Evolutionary conservation across 2,329 filamentous ascomycete species (phyloP).

Genomic region (Pseudogymnoascus sp.): DNA sequence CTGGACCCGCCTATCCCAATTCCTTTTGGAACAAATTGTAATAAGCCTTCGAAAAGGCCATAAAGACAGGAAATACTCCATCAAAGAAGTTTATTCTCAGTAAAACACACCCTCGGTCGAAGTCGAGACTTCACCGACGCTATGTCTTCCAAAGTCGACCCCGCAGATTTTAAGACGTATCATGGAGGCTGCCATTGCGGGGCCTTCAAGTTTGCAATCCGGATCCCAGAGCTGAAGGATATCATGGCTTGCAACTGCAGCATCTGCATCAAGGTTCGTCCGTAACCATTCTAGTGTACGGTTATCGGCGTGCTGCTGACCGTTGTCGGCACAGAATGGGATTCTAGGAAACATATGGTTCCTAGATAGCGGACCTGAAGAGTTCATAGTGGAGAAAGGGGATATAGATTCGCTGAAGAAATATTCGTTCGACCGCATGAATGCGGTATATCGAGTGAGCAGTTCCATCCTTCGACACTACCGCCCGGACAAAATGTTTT

Average conservation of each 20-base stretch:
- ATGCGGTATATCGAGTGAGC: neutral
- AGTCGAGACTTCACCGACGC: neutral
- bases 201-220: slow-evolving; percentile 44
- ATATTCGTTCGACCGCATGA: neutral
- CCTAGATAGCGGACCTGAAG: neutral
- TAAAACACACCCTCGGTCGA: neutral
- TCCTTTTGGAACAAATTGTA: neutral
- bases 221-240: slow-evolving; percentile 50
- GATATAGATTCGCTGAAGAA: neutral
- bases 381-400: neutral
- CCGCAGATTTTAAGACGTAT: slow-evolving; percentile 27
- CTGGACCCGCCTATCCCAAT: neutral
- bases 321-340: neutral
- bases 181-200: slow-evolving; percentile 53
- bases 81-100: neutral
- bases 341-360: neutral
- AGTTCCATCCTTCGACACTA: neutral
- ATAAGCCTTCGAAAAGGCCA: neutral
- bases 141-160: neutral
- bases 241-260: slow-evolving; percentile 59
- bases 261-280: slow-evolving; percentile 49
- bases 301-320: neutral
- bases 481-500: neutral
- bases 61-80: neutral
- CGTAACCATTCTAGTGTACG: slow-evolving; percentile 15